Evolutionary conservation across 1,139 yeast genomes (phyloP).

Genomic region (Kluyveromyces marxianus): DNA sequence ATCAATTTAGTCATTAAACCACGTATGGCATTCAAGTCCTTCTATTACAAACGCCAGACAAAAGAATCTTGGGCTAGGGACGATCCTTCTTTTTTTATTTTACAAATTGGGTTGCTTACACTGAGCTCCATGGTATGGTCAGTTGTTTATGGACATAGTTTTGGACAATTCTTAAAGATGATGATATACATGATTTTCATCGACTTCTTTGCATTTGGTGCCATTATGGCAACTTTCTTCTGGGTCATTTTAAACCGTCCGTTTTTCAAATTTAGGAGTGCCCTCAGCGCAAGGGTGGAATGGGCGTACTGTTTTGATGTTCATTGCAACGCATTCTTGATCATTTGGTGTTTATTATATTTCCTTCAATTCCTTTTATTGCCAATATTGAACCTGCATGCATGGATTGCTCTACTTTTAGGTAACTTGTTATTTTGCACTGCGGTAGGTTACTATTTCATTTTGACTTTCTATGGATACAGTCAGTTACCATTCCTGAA

Average conservation of each 20-base stretch:
- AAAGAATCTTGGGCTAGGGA: conserved; percentile 76
- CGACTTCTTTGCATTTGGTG: conserved; percentile 70
- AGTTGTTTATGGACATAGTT: conserved; percentile 60
- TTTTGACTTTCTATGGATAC: conserved; percentile 81
- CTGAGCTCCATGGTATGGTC: conserved; percentile 90
- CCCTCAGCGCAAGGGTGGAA: conserved; percentile 55
- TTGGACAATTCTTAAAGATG: conserved; percentile 52
- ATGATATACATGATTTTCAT: conserved; percentile 78
- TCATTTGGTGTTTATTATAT: conserved; percentile 74
- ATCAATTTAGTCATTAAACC: conserved; percentile 67
- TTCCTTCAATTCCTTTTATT: conserved; percentile 67
- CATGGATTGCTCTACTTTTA: conserved; percentile 56
- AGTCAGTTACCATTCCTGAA: conserved; percentile 74
- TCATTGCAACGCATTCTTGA: conserved; percentile 80
- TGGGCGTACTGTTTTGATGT: conserved; percentile 95
- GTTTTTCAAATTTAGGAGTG: conserved; percentile 39
- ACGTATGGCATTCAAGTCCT: conserved; percentile 69
- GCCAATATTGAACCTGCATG: conserved; percentile 60
- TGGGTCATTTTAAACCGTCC: conserved; percentile 63
- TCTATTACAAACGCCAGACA: conserved; percentile 71
- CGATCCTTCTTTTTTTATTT: conserved; percentile 79
- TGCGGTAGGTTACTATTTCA: conserved; percentile 66
- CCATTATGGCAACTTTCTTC: conserved; percentile 57
- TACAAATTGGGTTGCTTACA: conserved; percentile 56
- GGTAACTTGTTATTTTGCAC: conserved; percentile 75